A percentile compares a stretch with the other conserved stretches of the same genome.
Conservation (phyloP, 768 basidiomycete genomes). For the Termitomyces sp. region DNA sequence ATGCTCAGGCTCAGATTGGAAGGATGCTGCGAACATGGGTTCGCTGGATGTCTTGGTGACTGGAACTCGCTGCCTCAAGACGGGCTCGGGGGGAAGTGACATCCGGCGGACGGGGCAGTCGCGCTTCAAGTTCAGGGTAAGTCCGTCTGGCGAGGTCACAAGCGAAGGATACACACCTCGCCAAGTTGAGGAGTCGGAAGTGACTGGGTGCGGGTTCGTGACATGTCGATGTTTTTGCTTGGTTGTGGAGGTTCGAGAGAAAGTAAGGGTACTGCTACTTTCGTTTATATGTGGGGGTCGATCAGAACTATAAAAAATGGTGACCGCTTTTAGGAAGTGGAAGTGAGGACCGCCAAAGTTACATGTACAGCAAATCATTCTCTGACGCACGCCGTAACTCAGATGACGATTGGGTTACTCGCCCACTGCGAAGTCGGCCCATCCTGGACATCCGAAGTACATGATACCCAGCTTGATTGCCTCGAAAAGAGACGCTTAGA, state of each 20-base stretch:
- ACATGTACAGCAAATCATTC: too few species aligned
- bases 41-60: too few species aligned
- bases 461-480: neutral
- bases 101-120: neutral
- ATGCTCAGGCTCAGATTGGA: neutral
- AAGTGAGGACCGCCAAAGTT: too few species aligned
- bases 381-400: neutral
- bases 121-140: neutral
- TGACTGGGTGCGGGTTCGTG: neutral
- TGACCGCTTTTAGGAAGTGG: neutral
- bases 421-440: neutral
- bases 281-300: neutral
- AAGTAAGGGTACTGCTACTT: neutral
- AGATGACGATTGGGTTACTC: neutral
- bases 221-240: neutral
- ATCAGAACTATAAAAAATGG: neutral
- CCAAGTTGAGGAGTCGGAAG: neutral
- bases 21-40: neutral
- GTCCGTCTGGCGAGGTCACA: neutral
- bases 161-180: neutral
- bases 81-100: neutral
- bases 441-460: neutral
- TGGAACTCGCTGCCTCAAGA: too few species aligned
- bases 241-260: neutral
- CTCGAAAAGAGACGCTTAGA: neutral